phyloP scores from a whole-genome alignment of 305 asterid species.

The Rubia peregrina region DNA sequence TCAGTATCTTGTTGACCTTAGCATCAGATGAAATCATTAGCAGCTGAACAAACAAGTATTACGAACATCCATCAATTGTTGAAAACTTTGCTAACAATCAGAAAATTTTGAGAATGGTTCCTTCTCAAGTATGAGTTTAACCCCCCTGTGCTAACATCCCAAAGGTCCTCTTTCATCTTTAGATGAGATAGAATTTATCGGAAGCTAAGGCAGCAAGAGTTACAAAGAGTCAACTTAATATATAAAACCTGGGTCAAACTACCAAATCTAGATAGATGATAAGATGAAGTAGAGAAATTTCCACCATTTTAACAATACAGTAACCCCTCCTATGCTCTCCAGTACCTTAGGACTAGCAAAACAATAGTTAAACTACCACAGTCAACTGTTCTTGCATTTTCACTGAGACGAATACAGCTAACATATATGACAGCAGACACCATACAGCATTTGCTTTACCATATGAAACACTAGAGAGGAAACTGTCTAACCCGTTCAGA shows the following conservation, averaged over 20 bases:
- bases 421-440: not conserved
- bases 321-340: not conserved
- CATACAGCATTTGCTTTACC: not conserved
- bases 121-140: not conserved
- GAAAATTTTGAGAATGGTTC: not conserved
- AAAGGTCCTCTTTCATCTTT: not conserved
- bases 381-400: not conserved
- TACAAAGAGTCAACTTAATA: not conserved
- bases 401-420: too few relatives aligned
- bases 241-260: not conserved
- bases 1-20: not conserved
- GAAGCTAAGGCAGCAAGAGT: not conserved
- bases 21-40: not conserved
- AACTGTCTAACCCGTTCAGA: not conserved
- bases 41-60: not conserved
- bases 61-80: not conserved
- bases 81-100: too few relatives aligned
- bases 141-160: not conserved
- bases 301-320: not conserved
- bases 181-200: not conserved
- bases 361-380: not conserved
- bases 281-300: not conserved
- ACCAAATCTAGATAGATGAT: too few relatives aligned
- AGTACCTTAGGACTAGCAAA: not conserved
- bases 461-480: not conserved